phyloP scores from a whole-genome alignment of 345 rosid genomes.

The Angophora floribunda region DNA sequence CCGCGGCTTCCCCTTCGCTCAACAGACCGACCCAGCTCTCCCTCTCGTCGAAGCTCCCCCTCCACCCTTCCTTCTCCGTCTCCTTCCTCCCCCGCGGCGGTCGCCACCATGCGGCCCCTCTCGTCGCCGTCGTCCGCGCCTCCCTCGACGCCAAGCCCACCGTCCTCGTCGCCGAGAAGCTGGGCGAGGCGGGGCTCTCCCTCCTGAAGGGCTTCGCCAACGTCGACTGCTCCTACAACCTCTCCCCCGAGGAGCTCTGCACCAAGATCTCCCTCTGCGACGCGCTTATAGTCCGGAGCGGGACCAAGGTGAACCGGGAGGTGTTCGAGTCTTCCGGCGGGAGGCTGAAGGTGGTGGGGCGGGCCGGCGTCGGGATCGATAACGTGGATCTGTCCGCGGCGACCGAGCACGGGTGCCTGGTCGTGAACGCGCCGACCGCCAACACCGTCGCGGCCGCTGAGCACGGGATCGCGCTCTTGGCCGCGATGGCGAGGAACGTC shows the following conservation, averaged over 20 bases:
- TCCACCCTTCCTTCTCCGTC: slow-evolving; percentile 12
- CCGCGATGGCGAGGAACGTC: slow-evolving; percentile 83
- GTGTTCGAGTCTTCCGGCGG: slow-evolving; percentile 79
- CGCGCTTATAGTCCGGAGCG: slow-evolving; percentile 79
- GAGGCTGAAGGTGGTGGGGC: slow-evolving; percentile 79
- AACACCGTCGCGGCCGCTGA: slow-evolving; percentile 93
- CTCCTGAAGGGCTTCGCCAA: slow-evolving; percentile 53
- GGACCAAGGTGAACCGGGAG: slow-evolving; percentile 68
- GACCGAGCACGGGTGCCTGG: slow-evolving; percentile 83
- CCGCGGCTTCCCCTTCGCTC: slow-evolving; percentile 8
- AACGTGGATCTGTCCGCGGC: slow-evolving; percentile 93
- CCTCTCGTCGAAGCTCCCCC: slow-evolving; percentile 17
- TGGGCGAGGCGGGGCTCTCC: slow-evolving; percentile 62
- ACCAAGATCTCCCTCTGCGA: slow-evolving; percentile 90
- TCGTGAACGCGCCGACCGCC: slow-evolving; percentile 90
- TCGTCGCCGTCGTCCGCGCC: slow-evolving; percentile 5
- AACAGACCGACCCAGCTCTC: slow-evolving; percentile 18
- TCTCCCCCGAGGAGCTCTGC: slow-evolving; percentile 78
- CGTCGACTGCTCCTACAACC: slow-evolving; percentile 77
- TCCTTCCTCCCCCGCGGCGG: slow-evolving; percentile 10
- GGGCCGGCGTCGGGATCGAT: slow-evolving; percentile 94
- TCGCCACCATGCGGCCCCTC: neutral
- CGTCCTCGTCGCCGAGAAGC: slow-evolving; percentile 78
- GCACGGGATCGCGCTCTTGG: slow-evolving; percentile 85
- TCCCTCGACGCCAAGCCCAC: slow-evolving; percentile 54